Base-by-base conservation (phyloP, 169 alveolate genomes). In the Plasmodium gonderi region DNA sequence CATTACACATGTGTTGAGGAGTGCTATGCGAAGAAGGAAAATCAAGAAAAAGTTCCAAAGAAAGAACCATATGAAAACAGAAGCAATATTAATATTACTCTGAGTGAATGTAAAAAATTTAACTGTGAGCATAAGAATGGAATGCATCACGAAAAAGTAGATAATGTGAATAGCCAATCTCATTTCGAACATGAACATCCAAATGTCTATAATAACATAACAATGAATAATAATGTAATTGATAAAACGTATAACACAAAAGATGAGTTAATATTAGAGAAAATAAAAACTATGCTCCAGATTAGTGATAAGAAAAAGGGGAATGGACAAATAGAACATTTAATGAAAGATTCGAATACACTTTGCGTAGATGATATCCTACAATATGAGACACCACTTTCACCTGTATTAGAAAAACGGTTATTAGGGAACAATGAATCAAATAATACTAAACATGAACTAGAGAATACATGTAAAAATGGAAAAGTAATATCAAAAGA, bases 221-320 rank as follows among this genome's bases (percentile, higher is more conserved):
- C 67, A 12, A n/a, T 31, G 31, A 23, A 45, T 29, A 23, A 47
- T 40, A 23, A 26, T 17, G 1, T 47, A 1, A 8, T 68, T 26
- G 31, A 68, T 29, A 20, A 31, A 68, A 26, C 11, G 8, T 11
- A 29, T 20, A 44, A 33, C 8, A 33, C 87, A 49, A 29, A 40
- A 47, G 74, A 78, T 26, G 49, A 78, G 74, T 47, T 78, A 45
- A 44, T 64, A 51, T 64, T 78, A 38, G 23, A 38, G 29, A 78
- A 78, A 78, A 47, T 47, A 8, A 78, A 78, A 44, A 49, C 87
- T 17, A 29, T 23, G 47, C 36, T 49, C 9, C 75, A 20, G 8
- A 20, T 75, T 38, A 40, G 65, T 47, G 87, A 29, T 42, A 49
- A 2, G 44, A 49, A 49, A 26, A 42, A 78, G 47, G 47, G 20